Evolutionary conservation across 139 green algal species (phyloP).

Genomic region (Chlorokybus atmophyticus): DNA sequence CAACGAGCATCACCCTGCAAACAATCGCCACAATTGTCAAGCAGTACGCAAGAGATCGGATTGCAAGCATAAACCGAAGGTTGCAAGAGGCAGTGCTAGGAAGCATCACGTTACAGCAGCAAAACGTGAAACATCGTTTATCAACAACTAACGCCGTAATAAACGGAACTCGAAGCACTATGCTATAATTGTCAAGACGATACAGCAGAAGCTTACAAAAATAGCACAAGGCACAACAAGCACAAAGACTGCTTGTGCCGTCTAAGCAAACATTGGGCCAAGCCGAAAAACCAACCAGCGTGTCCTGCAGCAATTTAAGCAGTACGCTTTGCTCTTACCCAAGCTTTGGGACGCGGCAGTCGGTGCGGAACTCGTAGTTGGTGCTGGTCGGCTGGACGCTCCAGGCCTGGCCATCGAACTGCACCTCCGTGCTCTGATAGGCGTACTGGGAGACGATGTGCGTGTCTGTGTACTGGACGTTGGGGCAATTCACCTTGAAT

Average conservation of each 20-base stretch:
- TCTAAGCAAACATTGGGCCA: neutral
- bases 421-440: slow-evolving; percentile 69
- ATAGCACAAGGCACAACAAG: neutral
- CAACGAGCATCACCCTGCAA: slow-evolving; percentile 94
- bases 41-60: neutral
- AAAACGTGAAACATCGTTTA: slow-evolving; percentile 8
- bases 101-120: too few species aligned
- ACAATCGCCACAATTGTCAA: neutral
- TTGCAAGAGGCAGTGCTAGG: too few species aligned
- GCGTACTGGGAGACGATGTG: slow-evolving; percentile 65
- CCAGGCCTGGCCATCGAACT: slow-evolving; percentile 46
- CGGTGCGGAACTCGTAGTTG: slow-evolving; percentile 72
- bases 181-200: neutral
- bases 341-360: slow-evolving; percentile 80
- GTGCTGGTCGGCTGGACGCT: slow-evolving; percentile 51
- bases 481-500: slow-evolving; percentile 70
- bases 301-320: slow-evolving; percentile 21
- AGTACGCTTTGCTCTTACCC: slow-evolving; percentile 31
- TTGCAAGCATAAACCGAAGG: neutral
- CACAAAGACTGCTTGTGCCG: neutral
- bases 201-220: neutral
- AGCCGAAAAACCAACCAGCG: slow-evolving; percentile 5
- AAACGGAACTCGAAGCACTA: neutral
- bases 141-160: neutral
- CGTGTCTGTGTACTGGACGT: slow-evolving; percentile 68